Conservation (phyloP, 2,329 filamentous ascomycete species). For the Colletotrichum aenigma region DNA sequence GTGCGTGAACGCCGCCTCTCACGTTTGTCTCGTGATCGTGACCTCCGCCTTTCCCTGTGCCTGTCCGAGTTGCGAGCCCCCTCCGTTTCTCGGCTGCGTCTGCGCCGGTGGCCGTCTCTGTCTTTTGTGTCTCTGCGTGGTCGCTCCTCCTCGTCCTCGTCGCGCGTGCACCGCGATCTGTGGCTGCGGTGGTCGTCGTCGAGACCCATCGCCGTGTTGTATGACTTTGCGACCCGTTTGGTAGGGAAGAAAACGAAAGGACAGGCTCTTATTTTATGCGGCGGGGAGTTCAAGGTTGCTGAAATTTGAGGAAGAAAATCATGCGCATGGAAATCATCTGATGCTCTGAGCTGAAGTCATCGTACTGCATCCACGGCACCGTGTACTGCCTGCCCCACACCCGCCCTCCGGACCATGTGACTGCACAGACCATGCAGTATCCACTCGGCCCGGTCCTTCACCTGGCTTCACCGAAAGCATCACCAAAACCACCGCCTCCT, state of each 20-base stretch:
- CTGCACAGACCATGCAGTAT: background rate
- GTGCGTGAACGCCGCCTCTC: constrained; percentile 17
- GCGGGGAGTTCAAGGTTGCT: background rate
- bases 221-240: background rate
- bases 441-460: background rate
- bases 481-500: background rate
- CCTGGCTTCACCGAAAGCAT: background rate
- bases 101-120: constrained; percentile 1
- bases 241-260: background rate
- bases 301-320: background rate
- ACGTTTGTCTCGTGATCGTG: constrained; percentile 1
- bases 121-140: background rate
- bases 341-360: background rate
- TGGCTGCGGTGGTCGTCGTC: constrained; percentile 13
- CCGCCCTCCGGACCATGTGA: background rate
- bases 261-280: background rate
- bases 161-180: background rate
- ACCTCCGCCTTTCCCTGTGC: background rate
- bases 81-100: constrained; percentile 9
- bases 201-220: constrained; percentile 1
- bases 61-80: background rate
- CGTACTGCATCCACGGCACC: background rate
- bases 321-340: background rate
- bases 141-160: constrained; percentile 4
- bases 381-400: background rate